Evolutionary conservation across 257 asterid genomes (phyloP).

Genomic region (Fraxinus pennsylvanica): DNA sequence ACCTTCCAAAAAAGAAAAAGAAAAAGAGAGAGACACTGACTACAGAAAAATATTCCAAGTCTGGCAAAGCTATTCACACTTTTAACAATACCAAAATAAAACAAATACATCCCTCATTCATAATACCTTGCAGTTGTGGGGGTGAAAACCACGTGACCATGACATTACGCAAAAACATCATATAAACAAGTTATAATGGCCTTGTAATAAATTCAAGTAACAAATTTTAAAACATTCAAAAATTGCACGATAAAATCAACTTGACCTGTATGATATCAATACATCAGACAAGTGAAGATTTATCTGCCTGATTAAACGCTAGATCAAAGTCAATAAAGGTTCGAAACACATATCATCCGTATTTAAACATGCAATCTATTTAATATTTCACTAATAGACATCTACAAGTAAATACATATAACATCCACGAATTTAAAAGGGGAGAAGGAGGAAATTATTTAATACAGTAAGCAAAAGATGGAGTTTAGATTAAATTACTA

Average conservation of each 20-base stretch:
- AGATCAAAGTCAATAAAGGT: background rate
- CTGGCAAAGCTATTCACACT: background rate
- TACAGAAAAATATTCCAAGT: background rate
- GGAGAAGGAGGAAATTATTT: background rate
- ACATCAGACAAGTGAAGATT: constrained; percentile 1
- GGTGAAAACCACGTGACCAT: background rate
- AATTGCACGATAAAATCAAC: background rate
- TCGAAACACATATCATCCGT: background rate
- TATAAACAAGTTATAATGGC: background rate
- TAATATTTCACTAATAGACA: background rate
- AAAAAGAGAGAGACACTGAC: background rate
- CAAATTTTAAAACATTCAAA: constrained; percentile 5
- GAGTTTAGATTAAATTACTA: background rate
- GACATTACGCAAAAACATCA: background rate
- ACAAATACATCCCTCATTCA: background rate
- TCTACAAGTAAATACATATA: background rate
- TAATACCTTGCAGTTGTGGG: background rate
- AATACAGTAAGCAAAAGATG: background rate
- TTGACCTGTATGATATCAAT: background rate
- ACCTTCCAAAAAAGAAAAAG: background rate
- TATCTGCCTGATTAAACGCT: constrained; percentile 3
- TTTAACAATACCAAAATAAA: background rate
- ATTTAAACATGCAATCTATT: background rate
- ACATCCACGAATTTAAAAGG: background rate
- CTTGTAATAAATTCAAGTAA: background rate